Base-by-base conservation (phyloP, 1,284 basidiomycete genomes). In the Fomes fomentarius region DNA sequence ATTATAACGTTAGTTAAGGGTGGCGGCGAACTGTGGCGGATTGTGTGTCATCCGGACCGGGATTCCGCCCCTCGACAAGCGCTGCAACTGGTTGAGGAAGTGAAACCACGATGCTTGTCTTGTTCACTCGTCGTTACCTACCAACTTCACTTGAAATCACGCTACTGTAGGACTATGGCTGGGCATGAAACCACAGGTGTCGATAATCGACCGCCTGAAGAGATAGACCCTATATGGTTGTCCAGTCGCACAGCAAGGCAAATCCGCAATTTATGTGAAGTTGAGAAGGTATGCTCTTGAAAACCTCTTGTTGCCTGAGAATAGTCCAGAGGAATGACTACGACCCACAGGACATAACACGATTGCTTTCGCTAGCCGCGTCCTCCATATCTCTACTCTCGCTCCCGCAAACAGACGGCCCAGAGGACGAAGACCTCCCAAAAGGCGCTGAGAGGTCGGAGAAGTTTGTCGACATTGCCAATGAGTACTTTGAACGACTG, bases 361-460 rank as follows among this genome's bases (percentile, higher is more conserved):
- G 83, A 40, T 76, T 92, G 35, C 78, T 92, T 41, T 79, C 82
- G 12, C 74, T 91, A 14, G 90, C 89, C 7, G 87, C 87, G 3
- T 87, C 87, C 8, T 88, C 87, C 9, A 84, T 91, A 50, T 85
- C 87, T 11, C 76, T 92, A 37, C 77, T 93, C 47, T 87, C 89
- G 0, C 74, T 92, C 5, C 89, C 89, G 3, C 88, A 91, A 69
- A 89, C 87, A 1, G 89, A 91, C 65, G 77, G 71, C 1, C 77
- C 81, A 3, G 81, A 81, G 12, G 85, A 87, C 49, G 75, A 43
- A 22, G 53, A 74, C 45, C 76, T 90, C 8, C 89, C 90, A 1
- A 85, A 89, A 64, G 89, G 88, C 30, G 89, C 87, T 57, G 90
- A 92, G 69, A 78, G 90, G 37, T 89, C 88, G 11, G 90, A 92